Base-by-base conservation (phyloP, 2,329 filamentous ascomycete genomes). In the Botrytis galanthina region DNA sequence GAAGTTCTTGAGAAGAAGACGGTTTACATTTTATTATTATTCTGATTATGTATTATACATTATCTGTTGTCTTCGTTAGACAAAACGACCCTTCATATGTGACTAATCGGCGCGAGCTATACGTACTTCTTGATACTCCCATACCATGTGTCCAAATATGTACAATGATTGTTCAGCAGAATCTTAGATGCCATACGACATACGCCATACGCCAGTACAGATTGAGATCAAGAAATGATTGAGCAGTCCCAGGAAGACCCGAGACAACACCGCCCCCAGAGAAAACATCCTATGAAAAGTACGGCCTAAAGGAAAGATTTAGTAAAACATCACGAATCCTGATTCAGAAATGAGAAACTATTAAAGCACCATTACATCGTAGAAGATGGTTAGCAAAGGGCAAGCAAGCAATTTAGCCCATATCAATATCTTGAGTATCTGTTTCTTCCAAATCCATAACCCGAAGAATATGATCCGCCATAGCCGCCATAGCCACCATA, bases 261-360 rank as follows among this genome's bases (percentile, higher is more conserved):
- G 4, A 8, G 8, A 26, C 1, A 10, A 16, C 6, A 1, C 1
- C 2, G 8, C 22, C 32, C 44, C 32, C 10, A 10, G 12, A 8
- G 2, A 42, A 42, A 63, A 6, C 1, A 29, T 9, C 1, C 26
- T 20, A 42, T 35, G 10, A 22, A n/a, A 35, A 66, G 51, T 2
- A 39, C 1, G 37, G 14, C 20, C 8, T n/a, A 14, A 48, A 48
- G 5, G 20, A 20, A 39, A 62, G 3, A 18, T 42, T 42, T 3
- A 51, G 37, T n/a, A 35, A 8, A 54, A 10, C 1, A 20, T 51
- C 8, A 0, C 12, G 3, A n/a, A 20, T 14, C 0, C n/a, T 0
- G 2, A n/a, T 39, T 4, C 64, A 39, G 12, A 29, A 39, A 29
- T 1, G 0, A 29, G 7, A 8, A 54, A 22, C 18, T 39, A 22